Evolutionary conservation across 2,329 filamentous ascomycete genomes (phyloP).

Genomic region (Colletotrichum gloeosporioides): DNA sequence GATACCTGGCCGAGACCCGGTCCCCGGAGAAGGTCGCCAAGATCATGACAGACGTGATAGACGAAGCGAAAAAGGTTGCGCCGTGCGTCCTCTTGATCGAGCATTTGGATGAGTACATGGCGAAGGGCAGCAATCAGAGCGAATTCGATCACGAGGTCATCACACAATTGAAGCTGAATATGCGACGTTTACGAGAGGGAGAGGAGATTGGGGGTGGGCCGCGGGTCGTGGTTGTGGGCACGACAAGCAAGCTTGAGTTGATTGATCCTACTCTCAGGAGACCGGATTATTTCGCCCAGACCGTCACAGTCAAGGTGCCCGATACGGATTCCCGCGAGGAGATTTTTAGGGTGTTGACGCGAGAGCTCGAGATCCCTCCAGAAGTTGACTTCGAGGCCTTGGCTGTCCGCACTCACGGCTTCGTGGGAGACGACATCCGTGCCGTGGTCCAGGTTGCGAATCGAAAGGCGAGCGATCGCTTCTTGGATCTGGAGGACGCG

Average conservation of each 20-base stretch:
- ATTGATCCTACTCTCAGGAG: constrained; percentile 79
- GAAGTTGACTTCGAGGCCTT: constrained; percentile 77
- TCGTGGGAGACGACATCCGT: constrained; percentile 88
- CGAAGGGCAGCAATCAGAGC: constrained; percentile 83
- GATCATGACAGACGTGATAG: constrained; percentile 49
- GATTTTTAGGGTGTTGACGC: constrained; percentile 77
- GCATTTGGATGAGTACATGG: constrained; percentile 84
- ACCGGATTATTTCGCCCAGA: constrained; percentile 79
- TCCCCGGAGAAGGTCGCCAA: constrained; percentile 41
- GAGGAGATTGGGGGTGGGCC: constrained; percentile 69
- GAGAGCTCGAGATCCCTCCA: constrained; percentile 65
- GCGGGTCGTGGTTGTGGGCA: constrained; percentile 87
- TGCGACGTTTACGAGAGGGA: constrained; percentile 79
- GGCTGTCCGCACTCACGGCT: constrained; percentile 87
- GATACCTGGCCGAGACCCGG: constrained; percentile 37
- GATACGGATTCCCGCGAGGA: constrained; percentile 77
- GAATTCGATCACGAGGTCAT: constrained; percentile 92
- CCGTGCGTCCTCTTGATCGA: constrained; percentile 93
- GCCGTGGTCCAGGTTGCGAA: constrained; percentile 58
- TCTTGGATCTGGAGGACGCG: constrained; percentile 33
- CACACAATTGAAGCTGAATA: constrained; percentile 81
- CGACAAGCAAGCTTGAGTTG: constrained; percentile 87
- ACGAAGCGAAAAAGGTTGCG: constrained; percentile 84
- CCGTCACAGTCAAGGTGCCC: constrained; percentile 87
- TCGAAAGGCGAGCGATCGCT: constrained; percentile 39